A percentile compares a stretch with the other conserved stretches of the same genome.
Evolutionary conservation across 768 basidiomycete species (phyloP).

Genomic region (Pulveroboletus sp.): DNA sequence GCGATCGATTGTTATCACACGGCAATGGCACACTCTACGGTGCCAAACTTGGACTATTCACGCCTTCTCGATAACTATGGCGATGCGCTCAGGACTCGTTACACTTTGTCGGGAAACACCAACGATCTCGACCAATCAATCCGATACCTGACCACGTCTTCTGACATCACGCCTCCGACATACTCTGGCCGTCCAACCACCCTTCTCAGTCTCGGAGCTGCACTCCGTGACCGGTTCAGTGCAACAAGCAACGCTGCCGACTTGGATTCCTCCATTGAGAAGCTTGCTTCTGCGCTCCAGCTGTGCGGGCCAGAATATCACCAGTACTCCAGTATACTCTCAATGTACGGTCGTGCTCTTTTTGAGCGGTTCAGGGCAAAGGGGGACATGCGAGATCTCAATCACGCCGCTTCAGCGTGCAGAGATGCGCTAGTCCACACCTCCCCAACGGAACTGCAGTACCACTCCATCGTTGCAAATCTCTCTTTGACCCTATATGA

Average conservation of each 20-base stretch:
- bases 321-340: slow-evolving; percentile 5
- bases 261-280: slow-evolving; percentile 17
- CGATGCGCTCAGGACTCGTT: slow-evolving; percentile 18
- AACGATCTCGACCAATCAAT: slow-evolving; percentile 26
- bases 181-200: slow-evolving; percentile 9
- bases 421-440: slow-evolving; percentile 13
- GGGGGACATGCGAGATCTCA: slow-evolving; percentile 14
- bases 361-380: slow-evolving; percentile 11
- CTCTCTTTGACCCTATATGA: slow-evolving; percentile 5
- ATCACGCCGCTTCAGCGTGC: slow-evolving; percentile 13
- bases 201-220: slow-evolving; percentile 10
- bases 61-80: slow-evolving; percentile 21
- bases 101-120: slow-evolving; percentile 5
- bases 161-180: slow-evolving; percentile 10
- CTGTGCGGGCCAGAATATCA: slow-evolving; percentile 7
- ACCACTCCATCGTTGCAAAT: slow-evolving; percentile 3
- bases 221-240: slow-evolving; percentile 8
- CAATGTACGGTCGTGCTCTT: slow-evolving; percentile 11
- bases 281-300: slow-evolving; percentile 12
- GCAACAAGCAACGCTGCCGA: slow-evolving; percentile 8
- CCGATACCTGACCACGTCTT: slow-evolving; percentile 15
- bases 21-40: slow-evolving; percentile 16
- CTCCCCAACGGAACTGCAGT: not conserved
- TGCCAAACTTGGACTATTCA: slow-evolving; percentile 12
- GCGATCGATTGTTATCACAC: slow-evolving; percentile 17